Conservation (phyloP, 768 basidiomycete species). For the Lentinula aciculospora region DNA sequence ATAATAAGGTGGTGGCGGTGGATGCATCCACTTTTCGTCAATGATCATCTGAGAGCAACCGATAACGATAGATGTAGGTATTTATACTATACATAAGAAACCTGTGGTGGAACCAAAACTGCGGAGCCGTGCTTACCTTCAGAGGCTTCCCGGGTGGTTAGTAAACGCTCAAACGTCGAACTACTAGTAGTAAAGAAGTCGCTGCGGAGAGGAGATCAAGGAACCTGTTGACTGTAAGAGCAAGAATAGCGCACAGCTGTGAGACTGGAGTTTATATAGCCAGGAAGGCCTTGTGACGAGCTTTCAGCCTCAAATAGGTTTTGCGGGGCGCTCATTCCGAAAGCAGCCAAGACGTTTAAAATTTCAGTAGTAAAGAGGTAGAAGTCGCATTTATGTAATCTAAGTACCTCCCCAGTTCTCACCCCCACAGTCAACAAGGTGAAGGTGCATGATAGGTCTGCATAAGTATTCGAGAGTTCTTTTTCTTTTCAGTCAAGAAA, state of each 20-base stretch:
- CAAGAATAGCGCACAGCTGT: not conserved
- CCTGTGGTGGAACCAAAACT: not conserved
- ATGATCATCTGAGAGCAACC: slow-evolving; percentile 6
- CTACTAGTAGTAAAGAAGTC: not conserved
- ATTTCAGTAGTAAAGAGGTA: no score
- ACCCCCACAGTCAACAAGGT: not conserved
- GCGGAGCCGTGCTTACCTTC: not conserved
- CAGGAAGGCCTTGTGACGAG: not conserved
- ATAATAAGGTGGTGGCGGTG: slow-evolving; percentile 6
- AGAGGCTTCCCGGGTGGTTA: not conserved
- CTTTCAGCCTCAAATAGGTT: no score
- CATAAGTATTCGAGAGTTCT: no score
- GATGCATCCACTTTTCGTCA: slow-evolving; percentile 9
- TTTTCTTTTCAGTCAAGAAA: no score
- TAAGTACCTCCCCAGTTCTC: no score
- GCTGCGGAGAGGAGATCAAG: not conserved
- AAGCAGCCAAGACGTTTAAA: no score
- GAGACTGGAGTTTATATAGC: not conserved
- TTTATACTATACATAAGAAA: not conserved
- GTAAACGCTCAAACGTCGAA: not conserved
- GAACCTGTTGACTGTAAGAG: not conserved
- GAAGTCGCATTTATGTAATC: no score
- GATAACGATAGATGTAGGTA: not conserved
- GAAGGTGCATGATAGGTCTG: no score
- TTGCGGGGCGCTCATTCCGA: no score